Conservation (phyloP, 257 asterid genomes). For the Handroanthus guayacan region DNA sequence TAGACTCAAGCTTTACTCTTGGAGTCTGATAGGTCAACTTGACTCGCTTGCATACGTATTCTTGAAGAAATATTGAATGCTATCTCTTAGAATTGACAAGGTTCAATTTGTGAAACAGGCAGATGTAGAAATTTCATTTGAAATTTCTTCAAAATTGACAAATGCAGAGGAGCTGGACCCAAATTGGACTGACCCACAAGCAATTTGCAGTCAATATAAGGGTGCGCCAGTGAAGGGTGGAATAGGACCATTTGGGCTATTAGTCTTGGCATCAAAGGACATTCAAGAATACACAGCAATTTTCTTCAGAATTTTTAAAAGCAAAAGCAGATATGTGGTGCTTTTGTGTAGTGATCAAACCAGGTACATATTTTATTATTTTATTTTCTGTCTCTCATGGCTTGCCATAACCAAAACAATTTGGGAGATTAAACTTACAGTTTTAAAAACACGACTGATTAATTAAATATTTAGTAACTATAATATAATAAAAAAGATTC, state of each 20-base stretch:
- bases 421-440: no score
- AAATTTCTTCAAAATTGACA: conserved; percentile 24
- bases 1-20: no score
- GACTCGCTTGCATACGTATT: no score
- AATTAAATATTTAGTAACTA: no score
- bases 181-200: conserved; percentile 30
- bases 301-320: conserved; percentile 33
- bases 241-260: conserved; percentile 34
- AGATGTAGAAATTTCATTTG: conserved; percentile 41
- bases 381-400: no score
- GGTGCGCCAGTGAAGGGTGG: conserved; percentile 24
- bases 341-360: conserved; percentile 45
- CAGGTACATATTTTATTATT: conserved; percentile 24
- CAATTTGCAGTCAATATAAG: conserved; percentile 25
- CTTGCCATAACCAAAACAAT: no score
- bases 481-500: no score
- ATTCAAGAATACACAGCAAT: conserved; percentile 41
- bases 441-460: no score
- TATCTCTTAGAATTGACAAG: background rate
- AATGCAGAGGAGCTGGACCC: conserved; percentile 36
- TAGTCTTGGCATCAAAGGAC: conserved; percentile 39
- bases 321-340: conserved; percentile 29
- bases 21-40: no score
- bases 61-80: background rate
- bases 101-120: conserved; percentile 17